These are phyloP conservation scores for Fusarium avenaceum DNA, from an alignment of 2,329 filamentous ascomycete species.

Conservation along the genomic window DNA sequence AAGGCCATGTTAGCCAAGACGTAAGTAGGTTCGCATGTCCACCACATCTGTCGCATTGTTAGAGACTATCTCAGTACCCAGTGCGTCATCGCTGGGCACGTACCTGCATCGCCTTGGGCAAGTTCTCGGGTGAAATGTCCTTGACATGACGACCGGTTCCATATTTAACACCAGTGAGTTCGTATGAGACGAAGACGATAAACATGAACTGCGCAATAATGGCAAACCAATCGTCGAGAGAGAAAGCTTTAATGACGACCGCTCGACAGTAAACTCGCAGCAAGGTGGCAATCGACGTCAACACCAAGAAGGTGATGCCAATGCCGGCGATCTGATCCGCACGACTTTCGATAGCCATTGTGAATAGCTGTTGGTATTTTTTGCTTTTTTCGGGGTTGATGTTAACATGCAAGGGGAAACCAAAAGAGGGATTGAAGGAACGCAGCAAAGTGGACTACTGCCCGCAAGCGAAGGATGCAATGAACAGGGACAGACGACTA, in stretches of 20 bases:
- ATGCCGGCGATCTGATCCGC: slow-evolving; percentile 46
- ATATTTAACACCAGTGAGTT: slow-evolving; percentile 15
- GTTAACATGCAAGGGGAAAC: not conserved
- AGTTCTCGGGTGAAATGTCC: slow-evolving; percentile 12
- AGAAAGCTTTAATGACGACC: slow-evolving; percentile 52
- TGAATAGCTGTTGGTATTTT: not conserved
- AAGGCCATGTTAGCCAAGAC: slow-evolving; percentile 54
- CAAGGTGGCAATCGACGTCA: slow-evolving; percentile 51
- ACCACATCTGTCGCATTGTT: slow-evolving; percentile 51
- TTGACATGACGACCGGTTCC: slow-evolving; percentile 22
- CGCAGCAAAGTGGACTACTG: slow-evolving; percentile 7
- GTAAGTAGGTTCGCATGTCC: slow-evolving; percentile 60
- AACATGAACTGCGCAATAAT: slow-evolving; percentile 46
- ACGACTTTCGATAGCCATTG: slow-evolving; percentile 24
- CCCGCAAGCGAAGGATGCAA: slow-evolving; percentile 1
- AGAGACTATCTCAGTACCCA: not conserved
- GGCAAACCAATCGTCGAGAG: slow-evolving; percentile 53
- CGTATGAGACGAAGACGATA: slow-evolving; percentile 14
- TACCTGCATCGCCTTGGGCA: slow-evolving; percentile 52
- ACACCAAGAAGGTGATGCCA: slow-evolving; percentile 51
- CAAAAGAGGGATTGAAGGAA: slow-evolving; percentile 1
- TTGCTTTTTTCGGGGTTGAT: not conserved
- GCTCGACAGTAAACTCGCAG: slow-evolving; percentile 53
- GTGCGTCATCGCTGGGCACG: not conserved
- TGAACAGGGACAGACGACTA: slow-evolving; percentile 4